Evolutionary conservation across 352 stramenopile species (phyloP).

Genomic region (Globisporangium canariense): DNA sequence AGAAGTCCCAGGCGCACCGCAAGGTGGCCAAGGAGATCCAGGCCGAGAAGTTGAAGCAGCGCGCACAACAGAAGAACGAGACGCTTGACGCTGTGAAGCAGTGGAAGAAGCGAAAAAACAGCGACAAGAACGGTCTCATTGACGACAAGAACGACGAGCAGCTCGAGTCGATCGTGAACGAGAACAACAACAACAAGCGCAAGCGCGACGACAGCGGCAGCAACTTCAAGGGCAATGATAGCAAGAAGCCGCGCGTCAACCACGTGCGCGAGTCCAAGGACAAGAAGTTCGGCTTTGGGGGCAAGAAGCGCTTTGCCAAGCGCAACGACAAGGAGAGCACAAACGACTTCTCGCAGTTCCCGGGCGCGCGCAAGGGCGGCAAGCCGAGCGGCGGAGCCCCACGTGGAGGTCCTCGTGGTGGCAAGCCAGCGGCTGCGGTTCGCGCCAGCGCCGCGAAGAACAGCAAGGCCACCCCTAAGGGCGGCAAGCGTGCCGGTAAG

Average conservation of each 20-base stretch:
- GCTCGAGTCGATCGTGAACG: slow-evolving; percentile 61
- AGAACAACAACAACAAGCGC: slow-evolving; percentile 53
- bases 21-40: slow-evolving; percentile 94
- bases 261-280: slow-evolving; percentile 63
- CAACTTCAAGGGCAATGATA: slow-evolving; percentile 19
- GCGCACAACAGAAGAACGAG: slow-evolving; percentile 84
- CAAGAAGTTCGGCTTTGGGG: slow-evolving; percentile 85
- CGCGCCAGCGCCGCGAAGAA: slow-evolving; percentile 16
- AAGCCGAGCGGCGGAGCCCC: slow-evolving; percentile 29
- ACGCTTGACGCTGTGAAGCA: slow-evolving; percentile 85
- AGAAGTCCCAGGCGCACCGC: slow-evolving; percentile 96
- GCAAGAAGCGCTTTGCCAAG: slow-evolving; percentile 73
- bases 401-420: slow-evolving; percentile 17
- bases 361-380: slow-evolving; percentile 35
- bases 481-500: slow-evolving; percentile 58
- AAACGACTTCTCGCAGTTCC: slow-evolving; percentile 75
- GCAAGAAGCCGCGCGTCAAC: slow-evolving; percentile 74
- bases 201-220: slow-evolving; percentile 29
- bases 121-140: slow-evolving; percentile 52
- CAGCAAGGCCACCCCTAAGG: slow-evolving; percentile 31
- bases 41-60: slow-evolving; percentile 81
- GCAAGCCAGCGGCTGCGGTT: slow-evolving; percentile 34
- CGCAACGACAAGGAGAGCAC: slow-evolving; percentile 79
- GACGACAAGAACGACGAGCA: slow-evolving; percentile 66
- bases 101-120: slow-evolving; percentile 86